phyloP scores from a whole-genome alignment of 371 early-diverging fungal genomes.

The Rhizomucor pusillus region DNA sequence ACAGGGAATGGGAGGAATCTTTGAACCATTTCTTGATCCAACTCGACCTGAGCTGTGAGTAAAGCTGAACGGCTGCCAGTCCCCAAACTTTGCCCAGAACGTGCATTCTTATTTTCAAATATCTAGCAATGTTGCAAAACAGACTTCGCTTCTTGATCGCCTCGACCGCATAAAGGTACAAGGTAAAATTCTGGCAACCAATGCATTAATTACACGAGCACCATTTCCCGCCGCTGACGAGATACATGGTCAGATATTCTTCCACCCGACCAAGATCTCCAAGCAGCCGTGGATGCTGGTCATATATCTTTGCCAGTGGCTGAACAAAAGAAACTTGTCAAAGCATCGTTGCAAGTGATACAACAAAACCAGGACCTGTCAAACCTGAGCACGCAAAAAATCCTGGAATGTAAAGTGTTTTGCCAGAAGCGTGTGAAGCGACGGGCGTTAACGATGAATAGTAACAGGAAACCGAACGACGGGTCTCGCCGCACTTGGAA shows the following conservation, averaged over 20 bases:
- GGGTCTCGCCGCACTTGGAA: slow-evolving; percentile 15
- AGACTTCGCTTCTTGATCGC: no score
- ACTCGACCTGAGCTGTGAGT: background rate
- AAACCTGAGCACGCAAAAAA: no score
- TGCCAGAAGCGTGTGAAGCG: background rate
- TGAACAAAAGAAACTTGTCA: slow-evolving; percentile 23
- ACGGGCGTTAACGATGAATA: background rate
- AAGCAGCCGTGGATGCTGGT: slow-evolving; percentile 20
- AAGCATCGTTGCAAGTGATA: slow-evolving; percentile 8
- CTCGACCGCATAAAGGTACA: background rate
- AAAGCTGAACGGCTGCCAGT: background rate
- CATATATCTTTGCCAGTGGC: slow-evolving; percentile 22
- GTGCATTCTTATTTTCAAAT: no score
- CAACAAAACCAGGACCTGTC: no score
- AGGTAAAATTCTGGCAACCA: background rate
- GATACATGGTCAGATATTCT: no score
- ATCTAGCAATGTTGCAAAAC: background rate
- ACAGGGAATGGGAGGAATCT: slow-evolving; percentile 35
- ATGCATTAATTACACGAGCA: no score
- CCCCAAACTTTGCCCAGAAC: background rate
- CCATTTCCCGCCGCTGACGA: no score
- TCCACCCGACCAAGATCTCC: slow-evolving; percentile 29
- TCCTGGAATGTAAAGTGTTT: no score
- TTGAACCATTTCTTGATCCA: slow-evolving; percentile 37
- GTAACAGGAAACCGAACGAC: slow-evolving; percentile 1